Percentiles rank a stretch among this genome's conserved stretches.
phyloP scores from a whole-genome alignment of 306 rosid species.

The Casuarina cunninghamiana region DNA sequence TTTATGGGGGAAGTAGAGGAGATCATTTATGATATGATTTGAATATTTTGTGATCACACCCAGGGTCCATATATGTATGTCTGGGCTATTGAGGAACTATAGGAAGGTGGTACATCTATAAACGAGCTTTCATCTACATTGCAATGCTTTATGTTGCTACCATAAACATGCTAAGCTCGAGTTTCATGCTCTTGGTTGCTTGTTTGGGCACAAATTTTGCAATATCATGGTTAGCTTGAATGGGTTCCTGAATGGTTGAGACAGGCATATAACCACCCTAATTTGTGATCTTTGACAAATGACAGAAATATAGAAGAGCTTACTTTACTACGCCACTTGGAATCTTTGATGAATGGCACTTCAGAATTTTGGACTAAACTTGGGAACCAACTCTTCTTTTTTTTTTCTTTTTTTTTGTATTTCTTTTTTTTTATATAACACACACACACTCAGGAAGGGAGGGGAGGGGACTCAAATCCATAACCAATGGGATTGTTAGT shows the following conservation, averaged over 20 bases:
- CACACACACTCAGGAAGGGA: too few species aligned
- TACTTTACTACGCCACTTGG: not conserved
- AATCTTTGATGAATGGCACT: not conserved
- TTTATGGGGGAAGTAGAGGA: too few species aligned
- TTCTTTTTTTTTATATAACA: too few species aligned
- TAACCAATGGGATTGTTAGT: too few species aligned
- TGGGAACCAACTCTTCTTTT: too few species aligned
- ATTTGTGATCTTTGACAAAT: not conserved
- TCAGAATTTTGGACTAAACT: too few species aligned
- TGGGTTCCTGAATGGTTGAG: conserved; percentile 1
- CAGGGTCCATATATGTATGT: too few species aligned
- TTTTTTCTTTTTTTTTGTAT: too few species aligned
- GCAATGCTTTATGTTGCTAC: too few species aligned
- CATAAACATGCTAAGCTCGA: not conserved
- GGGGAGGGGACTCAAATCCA: too few species aligned
- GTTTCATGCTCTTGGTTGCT: not conserved
- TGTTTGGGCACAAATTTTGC: not conserved
- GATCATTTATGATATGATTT: too few species aligned
- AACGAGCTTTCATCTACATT: not conserved
- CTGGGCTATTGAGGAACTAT: not conserved
- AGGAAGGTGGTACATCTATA: not conserved
- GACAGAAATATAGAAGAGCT: not conserved
- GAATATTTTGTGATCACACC: too few species aligned
- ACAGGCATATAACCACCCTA: not conserved
- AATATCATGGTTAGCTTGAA: not conserved